Base-by-base conservation (phyloP, 805 yeast species). In the Yarrowia sp. region DNA sequence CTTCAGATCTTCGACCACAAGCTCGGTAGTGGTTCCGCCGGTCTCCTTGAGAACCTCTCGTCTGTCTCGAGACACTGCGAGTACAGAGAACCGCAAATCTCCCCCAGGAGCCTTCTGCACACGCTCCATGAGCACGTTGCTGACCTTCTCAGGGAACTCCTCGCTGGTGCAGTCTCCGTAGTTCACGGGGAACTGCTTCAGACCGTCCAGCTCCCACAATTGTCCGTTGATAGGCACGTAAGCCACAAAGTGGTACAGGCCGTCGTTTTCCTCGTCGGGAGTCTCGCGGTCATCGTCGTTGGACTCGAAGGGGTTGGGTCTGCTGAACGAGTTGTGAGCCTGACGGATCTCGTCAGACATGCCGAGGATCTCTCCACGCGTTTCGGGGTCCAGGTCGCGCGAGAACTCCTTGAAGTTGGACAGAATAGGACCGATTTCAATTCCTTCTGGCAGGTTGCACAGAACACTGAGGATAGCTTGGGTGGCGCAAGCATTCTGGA, bases 401-500 rank as follows among this genome's bases (percentile, higher is more conserved):
- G 80, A 80, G 69, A 85, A 85, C 58, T 73, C 72, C 63, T 77
- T 77, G 70, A 85, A 80, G 62, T 78, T 77, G 2, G 64, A 27
- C 62, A 85, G 72, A 33, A 80, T 82, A 0, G 71, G 71, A 0
- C 90, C 89, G 3, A 84, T 61, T 1, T 77, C 76, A 12, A 84
- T 62, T 3, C 66, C 69, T 16, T 71, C 73, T 0, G 67, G 68
- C 59, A 76, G 74, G 67, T 82, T 83, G 63, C 85, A 66, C 60
- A 85, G 71, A 8, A 84, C 73, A 62, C 84, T 82, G 62, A 85
- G 73, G 21, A 85, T 85, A 0, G 89, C 90, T 67, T 83, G 87
- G 0, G 90, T 85, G n/a, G 86, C 90, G 71, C 90, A 85, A 3
- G 90, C 88, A 67, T 85, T 84, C 66, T 82, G 84, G 61, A 84